Conservation (phyloP, 225 moss, liverwort and hornwort species). For the Sphagnum contortum region DNA sequence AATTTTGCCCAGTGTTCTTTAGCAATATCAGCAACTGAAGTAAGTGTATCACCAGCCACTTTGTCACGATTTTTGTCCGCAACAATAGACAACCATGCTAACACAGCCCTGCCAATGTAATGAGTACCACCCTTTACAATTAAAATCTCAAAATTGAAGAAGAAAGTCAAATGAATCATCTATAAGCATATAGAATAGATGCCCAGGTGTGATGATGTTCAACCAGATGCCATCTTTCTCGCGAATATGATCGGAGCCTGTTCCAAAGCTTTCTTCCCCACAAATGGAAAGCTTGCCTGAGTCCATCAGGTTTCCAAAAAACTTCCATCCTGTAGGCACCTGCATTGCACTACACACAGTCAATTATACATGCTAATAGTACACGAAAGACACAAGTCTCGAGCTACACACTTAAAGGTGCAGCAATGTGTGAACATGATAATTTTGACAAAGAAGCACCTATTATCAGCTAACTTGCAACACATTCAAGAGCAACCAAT, state of each 20-base stretch:
- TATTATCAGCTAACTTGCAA: no score
- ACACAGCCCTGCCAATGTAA: constrained; percentile 26
- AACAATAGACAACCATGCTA: constrained; percentile 52
- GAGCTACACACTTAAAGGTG: no score
- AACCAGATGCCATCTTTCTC: constrained; percentile 99
- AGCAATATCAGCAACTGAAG: constrained; percentile 71
- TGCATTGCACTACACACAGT: constrained; percentile 7
- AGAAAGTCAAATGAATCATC: not conserved
- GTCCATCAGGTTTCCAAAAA: constrained; percentile 94
- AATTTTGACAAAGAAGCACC: no score
- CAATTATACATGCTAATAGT: not conserved
- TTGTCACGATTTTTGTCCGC: constrained; percentile 58
- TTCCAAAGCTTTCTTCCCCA: constrained; percentile 97
- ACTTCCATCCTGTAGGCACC: constrained; percentile 96
- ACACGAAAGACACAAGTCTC: not conserved
- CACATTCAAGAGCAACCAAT: no score
- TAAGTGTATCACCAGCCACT: constrained; percentile 35
- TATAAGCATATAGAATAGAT: not conserved
- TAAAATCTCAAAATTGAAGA: not conserved
- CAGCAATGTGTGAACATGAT: no score
- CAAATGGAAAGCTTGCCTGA: constrained; percentile 72
- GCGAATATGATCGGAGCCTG: constrained; percentile 88
- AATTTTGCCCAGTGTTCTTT: constrained; percentile 75
- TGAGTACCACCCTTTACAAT: not conserved
- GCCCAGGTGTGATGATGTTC: constrained; percentile 9